Base-by-base conservation (phyloP, 805 yeast species). In the Grigorovia humatica region DNA sequence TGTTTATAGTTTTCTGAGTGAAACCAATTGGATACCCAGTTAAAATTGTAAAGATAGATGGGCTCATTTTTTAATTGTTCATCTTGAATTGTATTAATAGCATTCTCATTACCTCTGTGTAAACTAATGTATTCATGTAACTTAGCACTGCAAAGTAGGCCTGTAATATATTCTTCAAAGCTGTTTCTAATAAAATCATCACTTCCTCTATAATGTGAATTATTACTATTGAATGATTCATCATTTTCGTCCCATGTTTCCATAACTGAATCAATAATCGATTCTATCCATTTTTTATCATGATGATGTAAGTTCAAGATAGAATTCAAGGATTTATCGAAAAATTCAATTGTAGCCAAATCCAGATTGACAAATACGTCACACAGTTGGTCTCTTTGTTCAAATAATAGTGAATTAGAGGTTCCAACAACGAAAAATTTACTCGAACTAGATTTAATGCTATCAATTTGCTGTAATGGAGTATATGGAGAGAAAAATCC, bases 401-500 rank as follows among this genome's bases (percentile, higher is more conserved):
- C 83, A 46, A 85, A 69, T 44, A 93, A 72, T 43, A 93, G 71
- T 43, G 90, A 81, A 68, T 93, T 93, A 4, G 97, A 89, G 44
- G 95, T 83, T 0, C 99, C 99, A 48, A 88, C 77, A 62, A 87
- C 70, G 57, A 80, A 93, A 63, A 81, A 81, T 40, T 75, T 70
- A 0, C 90, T 77, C 48, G 75, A 77, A 1, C 72, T 70, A 19
- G 77, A 74, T 35, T 72, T 73, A 49, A 93, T 72, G 58, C 85
- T 89, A 49, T 85, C 85, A 51, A 91, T 71, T 63, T 91, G 98
- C 66, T 91, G 99, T 51, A 93, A 71, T 0, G 98, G 95, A n/a
- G 90, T 75, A 68, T 91, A 93, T 1, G 99, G 98, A 58, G 85
- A 83, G 74, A 95, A 90, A 54, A 91, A 75, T 1, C 95, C 89